Base-by-base conservation (phyloP, 768 basidiomycete species). In the Pulveroboletus sp. region DNA sequence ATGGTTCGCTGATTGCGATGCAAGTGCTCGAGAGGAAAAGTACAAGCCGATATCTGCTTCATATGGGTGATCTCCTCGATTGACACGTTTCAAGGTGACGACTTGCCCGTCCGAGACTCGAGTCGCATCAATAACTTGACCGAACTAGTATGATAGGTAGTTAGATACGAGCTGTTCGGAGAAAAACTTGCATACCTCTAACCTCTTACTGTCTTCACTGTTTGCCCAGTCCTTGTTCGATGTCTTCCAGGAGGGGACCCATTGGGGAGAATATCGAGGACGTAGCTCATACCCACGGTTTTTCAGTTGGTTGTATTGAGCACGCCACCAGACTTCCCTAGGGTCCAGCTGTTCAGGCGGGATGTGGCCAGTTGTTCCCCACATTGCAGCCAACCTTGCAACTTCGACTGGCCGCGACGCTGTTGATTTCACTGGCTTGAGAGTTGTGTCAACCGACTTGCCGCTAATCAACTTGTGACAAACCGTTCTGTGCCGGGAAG, bases 231-330 rank as follows among this genome's bases (percentile, higher is more conserved):
- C 3, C 8, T 13, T 43, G 1, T 36, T 31, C 4, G 45, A 30
- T 3, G 12, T n/a, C 6, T 35, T 24, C 58, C 57, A 59, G 2
- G 57, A 57, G 0, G 58, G 53, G 6, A 36, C 17, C 58, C 58
- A 58, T 1, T 41, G 29, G 0, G 58, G 53, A 14, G 49, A 39
- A 40, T 59, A 59, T 2, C 57, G 56, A 23, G 43, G 46, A 0
- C 57, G 57, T 2, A 59, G 39, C 1, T 43, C 32, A 19, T 54
- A 59, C 3, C 56, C 57, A 10, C 11, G 32, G 4, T 20, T 26
- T 6, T 34, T 26, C n/a, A 58, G 31, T 27, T 31, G 46, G 4
- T 47, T 27, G 23, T 19, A 8, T 12, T 24, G 45, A 4, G 42
- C 31, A 5, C 45, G 47, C 57, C 57, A 55, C 50, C 49, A 51